Conservation (phyloP, 306 rosid genomes). For the Alnus glutinosa region DNA sequence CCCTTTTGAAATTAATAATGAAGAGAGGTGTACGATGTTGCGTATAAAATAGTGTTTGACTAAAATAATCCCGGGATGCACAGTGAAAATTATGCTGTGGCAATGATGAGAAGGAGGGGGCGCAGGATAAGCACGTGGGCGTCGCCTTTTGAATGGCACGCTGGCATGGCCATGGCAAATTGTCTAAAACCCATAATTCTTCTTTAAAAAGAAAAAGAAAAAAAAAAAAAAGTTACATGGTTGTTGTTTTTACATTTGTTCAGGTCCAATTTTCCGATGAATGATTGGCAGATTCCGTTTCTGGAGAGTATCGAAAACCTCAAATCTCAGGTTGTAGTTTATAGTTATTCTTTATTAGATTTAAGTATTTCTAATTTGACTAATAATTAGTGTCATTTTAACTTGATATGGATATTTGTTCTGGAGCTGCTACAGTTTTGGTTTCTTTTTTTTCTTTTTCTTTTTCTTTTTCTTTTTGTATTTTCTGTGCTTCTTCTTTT, state of each 20-base stretch:
- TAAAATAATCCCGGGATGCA: conserved; percentile 37
- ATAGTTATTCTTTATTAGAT: conserved; percentile 24
- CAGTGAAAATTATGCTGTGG: conserved; percentile 39
- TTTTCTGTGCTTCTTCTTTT: background rate
- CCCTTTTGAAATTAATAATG: conserved; percentile 26
- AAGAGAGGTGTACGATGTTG: conserved; percentile 36
- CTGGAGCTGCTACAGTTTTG: conserved; percentile 13
- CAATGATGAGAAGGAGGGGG: conserved; percentile 72
- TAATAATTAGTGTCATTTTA: background rate
- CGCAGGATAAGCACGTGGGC: conserved; percentile 92
- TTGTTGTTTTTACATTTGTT: conserved; percentile 13
- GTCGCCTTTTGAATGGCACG: conserved; percentile 72
- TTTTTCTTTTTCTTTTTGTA: background rate
- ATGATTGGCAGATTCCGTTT: conserved; percentile 43
- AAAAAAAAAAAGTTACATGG: conserved; percentile 2
- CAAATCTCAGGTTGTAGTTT: conserved; percentile 21
- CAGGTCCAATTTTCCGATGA: conserved; percentile 36
- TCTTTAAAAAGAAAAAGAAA: conserved; percentile 13
- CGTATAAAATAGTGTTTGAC: conserved; percentile 64
- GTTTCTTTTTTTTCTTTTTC: background rate
- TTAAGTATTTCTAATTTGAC: conserved; percentile 26
- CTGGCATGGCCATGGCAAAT: conserved; percentile 50
- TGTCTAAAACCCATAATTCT: conserved; percentile 31
- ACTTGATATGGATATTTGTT: conserved; percentile 13
- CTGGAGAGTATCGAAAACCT: conserved; percentile 36